Evolutionary conservation across 352 stramenopile genomes (phyloP), one percentile per base, ranked within the genome.

Genomic region (Thraustochytrium striatum): DNA sequence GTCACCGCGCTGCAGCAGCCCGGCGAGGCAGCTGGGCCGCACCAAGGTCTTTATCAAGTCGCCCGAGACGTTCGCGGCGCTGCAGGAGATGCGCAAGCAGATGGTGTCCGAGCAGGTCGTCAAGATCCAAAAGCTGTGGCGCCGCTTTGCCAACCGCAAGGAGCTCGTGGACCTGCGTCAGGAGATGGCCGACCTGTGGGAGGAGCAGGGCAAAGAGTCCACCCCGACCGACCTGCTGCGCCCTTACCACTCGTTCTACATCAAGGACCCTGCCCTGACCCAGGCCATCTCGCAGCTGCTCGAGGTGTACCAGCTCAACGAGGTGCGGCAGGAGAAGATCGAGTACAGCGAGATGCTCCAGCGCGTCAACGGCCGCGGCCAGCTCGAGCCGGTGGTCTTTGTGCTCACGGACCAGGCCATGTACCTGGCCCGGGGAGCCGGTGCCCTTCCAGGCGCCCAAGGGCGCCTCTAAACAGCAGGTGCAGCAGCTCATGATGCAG

Each of bases 41-140:
- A 94, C 92, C 82, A 93, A 92, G 83, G 87, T 96, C 61, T 96
- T 95, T 81, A 83, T 96, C 81, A 91, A 91, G 65, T 88, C 93
- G 68, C 91, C 91, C 13, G 88, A 94, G 69, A 91, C 91, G 11
- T 83, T 94, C 19, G 94, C 91, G n/a, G 87, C 88, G 33, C 82
- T 96, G 3, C 90, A 96, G 79, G 85, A 92, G 28, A 55, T 91
- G 43, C 87, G 90, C 36, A 88, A 93, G 72, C 82, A 89, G 59
- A 89, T 90, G 38, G 90, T 94, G 57, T 87, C 88, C 0, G 82
- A 83, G 16, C 90, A 93, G 44, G 89, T 92, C 50, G 90, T 89
- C 79, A 91, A 93, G 35, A 85, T 94, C 43, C 89, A 94, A 81
- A 90, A 91, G 70, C 85, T 89, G 8, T 94, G 89, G 89, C 85